phyloP scores from a whole-genome alignment of 352 stramenopile species.

The Pythium oligandrum region DNA sequence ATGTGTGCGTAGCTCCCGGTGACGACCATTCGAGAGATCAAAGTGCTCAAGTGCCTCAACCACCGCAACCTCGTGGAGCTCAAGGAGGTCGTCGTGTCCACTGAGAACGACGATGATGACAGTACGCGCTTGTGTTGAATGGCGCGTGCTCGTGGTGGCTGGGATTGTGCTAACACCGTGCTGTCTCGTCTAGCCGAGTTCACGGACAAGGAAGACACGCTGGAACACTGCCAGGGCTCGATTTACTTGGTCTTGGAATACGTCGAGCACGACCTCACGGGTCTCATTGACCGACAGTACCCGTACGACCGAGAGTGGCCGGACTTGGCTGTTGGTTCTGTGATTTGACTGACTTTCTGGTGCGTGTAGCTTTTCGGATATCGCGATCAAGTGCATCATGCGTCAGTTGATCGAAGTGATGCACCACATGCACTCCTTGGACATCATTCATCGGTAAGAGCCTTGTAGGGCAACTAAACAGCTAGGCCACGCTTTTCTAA shows the following conservation, averaged over 20 bases:
- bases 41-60: slow-evolving; percentile 96
- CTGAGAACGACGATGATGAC: slow-evolving; percentile 80
- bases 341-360: background rate
- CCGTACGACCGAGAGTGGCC: slow-evolving; percentile 30
- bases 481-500: background rate
- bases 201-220: slow-evolving; percentile 75
- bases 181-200: slow-evolving; percentile 43
- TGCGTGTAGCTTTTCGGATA: slow-evolving; percentile 62
- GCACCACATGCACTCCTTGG: slow-evolving; percentile 83
- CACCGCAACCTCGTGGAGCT: slow-evolving; percentile 95
- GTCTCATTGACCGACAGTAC: slow-evolving; percentile 83
- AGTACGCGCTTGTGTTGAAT: slow-evolving; percentile 23
- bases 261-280: slow-evolving; percentile 86
- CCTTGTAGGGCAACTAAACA: background rate
- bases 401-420: slow-evolving; percentile 83
- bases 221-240: slow-evolving; percentile 83
- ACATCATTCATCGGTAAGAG: slow-evolving; percentile 80
- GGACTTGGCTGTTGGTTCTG: background rate
- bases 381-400: slow-evolving; percentile 87
- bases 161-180: background rate
- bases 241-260: slow-evolving; percentile 89
- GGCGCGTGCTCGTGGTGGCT: background rate
- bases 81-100: slow-evolving; percentile 93
- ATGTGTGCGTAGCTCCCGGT: slow-evolving; percentile 74
- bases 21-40: slow-evolving; percentile 97